These are phyloP conservation scores for Phytopythium helicoides DNA, from an alignment of 352 stramenopile species.

Conservation along the genomic window DNA sequence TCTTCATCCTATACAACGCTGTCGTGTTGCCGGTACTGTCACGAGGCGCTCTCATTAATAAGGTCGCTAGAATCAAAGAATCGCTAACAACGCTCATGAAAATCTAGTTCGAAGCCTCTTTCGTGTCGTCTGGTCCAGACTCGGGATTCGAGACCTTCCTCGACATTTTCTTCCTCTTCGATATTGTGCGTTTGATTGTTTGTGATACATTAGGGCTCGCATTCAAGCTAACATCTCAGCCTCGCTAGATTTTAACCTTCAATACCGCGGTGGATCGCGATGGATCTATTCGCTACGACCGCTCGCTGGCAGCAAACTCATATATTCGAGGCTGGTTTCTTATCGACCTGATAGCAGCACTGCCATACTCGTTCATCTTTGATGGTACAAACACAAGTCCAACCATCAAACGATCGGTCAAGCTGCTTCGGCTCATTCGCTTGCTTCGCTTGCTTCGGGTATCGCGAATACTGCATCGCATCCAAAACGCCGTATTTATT, in stretches of 20 bases:
- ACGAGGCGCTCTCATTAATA: too few species aligned
- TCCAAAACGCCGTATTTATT: conserved; percentile 70
- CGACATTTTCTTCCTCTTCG: conserved; percentile 58
- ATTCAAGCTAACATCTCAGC: not conserved
- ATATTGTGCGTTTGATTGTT: conserved; percentile 44
- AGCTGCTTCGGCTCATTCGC: conserved; percentile 56
- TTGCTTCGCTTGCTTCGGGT: conserved; percentile 68
- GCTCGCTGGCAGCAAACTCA: conserved; percentile 22
- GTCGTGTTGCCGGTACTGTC: conserved; percentile 53
- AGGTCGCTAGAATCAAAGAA: too few species aligned
- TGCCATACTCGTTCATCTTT: conserved; percentile 51
- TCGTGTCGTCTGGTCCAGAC: conserved; percentile 29
- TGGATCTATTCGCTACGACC: conserved; percentile 44
- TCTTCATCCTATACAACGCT: conserved; percentile 77
- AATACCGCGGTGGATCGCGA: conserved; percentile 56
- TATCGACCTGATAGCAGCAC: conserved; percentile 42
- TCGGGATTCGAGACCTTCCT: conserved; percentile 45
- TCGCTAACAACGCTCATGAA: not conserved
- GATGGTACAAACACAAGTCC: conserved; percentile 18
- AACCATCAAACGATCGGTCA: conserved; percentile 42
- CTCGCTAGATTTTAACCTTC: conserved; percentile 38
- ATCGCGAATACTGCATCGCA: conserved; percentile 57
- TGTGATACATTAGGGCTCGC: not conserved
- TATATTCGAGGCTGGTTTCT: conserved; percentile 54
- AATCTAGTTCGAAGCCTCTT: conserved; percentile 60